Evolutionary conservation across 2,329 filamentous ascomycete species (phyloP), one percentile per base, ranked within the genome.

Genomic region (Calonectria pseudoturangicola): DNA sequence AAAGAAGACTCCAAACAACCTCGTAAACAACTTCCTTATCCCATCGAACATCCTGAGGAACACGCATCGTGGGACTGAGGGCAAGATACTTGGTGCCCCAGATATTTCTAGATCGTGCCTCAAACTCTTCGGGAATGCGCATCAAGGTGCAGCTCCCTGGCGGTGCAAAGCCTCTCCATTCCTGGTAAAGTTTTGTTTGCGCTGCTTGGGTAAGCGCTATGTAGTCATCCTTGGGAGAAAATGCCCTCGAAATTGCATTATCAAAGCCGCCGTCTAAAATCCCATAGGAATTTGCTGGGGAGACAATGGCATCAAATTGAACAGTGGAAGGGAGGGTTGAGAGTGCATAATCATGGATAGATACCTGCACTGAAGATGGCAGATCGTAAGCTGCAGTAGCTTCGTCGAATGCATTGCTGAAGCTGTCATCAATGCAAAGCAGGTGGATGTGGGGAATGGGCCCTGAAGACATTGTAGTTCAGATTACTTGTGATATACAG

Each of bases 51-150:
- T 82, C 73, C 13, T 81, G 73, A 0, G 88, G 88, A 9, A 84
- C 76, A 27, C 87, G 82, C 88, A 90, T 90, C 1, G 88, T 90
- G n/a, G 89, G 88, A 77, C 88, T 89, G 1, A 90, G 80, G 1
- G 86, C 87, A 3, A 90, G 72, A 75, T 85, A 86, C 12, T 77
- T 81, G 43, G 85, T 86, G 0, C 83, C 85, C 83, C 86, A 87
- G 5, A 77, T 71, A 68, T 87, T 87, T 27, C 72, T 76, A 27
- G 82, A 81, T 33, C 73, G 71, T 8, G 48, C 74, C 9, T 70
- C 67, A 27, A 87, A 83, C 28, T 80, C 79, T 12, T 77, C 76
- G 0, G 86, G 87, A n/a, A 89, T 85, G 13, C 79, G 78, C 2
- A 89, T 82, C 3, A 89, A 76, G 0, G 87, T 88, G 73, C 88